A percentile compares a stretch with the other conserved stretches of the same genome.
Conservation (phyloP, 345 rosid species). For the Adansonia digitata region DNA sequence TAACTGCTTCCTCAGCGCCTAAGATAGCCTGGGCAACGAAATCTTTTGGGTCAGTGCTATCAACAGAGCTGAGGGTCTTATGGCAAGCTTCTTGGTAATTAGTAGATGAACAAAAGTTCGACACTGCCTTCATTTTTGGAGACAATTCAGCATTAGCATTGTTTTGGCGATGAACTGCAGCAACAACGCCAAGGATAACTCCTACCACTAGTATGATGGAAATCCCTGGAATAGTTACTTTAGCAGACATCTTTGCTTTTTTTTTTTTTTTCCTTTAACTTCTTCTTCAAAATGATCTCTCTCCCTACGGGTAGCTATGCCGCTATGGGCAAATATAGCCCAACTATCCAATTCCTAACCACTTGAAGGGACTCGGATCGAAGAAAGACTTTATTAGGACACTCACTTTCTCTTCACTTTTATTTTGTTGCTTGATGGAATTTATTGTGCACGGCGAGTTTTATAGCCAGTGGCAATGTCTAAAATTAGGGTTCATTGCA, state of each 20-base stretch:
- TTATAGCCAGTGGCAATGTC: neutral
- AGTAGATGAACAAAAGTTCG: conserved; percentile 38
- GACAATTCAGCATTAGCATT: conserved; percentile 9
- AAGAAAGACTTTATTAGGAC: neutral
- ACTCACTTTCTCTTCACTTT: neutral
- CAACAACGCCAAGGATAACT: conserved; percentile 33
- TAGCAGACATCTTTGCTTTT: conserved; percentile 20
- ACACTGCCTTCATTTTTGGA: conserved; percentile 31
- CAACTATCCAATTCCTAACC: neutral
- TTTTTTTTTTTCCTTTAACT: no score
- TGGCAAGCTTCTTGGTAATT: conserved; percentile 46
- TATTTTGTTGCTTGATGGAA: neutral
- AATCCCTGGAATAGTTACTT: conserved; percentile 31
- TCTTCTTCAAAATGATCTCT: neutral
- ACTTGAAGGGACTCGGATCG: neutral
- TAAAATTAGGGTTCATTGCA: neutral
- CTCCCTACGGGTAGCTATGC: neutral
- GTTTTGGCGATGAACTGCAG: conserved; percentile 9
- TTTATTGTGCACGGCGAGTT: neutral
- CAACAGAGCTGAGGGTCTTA: conserved; percentile 35
- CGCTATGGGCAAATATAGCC: neutral
- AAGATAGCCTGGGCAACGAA: conserved; percentile 32
- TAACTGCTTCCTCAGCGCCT: conserved; percentile 34
- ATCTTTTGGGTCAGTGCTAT: conserved; percentile 46
- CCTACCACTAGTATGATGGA: conserved; percentile 46